Base-by-base conservation (phyloP, 1,284 basidiomycete species). In the Termitomyces sp. region DNA sequence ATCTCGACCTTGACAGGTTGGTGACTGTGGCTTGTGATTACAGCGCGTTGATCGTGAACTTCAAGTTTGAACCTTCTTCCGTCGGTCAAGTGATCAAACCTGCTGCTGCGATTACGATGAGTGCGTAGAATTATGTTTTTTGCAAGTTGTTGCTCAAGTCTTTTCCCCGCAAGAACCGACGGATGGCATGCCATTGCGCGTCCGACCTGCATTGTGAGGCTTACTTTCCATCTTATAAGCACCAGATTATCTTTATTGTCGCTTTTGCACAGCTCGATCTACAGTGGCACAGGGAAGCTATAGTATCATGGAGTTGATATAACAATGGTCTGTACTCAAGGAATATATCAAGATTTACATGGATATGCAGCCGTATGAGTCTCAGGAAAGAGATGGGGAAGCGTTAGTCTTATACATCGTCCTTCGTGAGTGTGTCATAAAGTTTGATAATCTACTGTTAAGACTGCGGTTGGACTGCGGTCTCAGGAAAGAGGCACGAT, bases 21-120 rank as follows among this genome's bases (percentile, higher is more conserved):
- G 7, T n/a, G 1, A 46, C 17, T 42, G 34, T 24, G 34, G 13
- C 15, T 39, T 21, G 19, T 41, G 31, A 31, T 30, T 12, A 33
- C 15, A 74, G 73, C 2, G 66, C 70, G 7, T 59, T 78, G 17
- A 69, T 78, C 43, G 65, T 67, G 2, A 70, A 74, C 53, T 78
- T 77, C 46, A 69, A 72, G 45, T 77, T 79, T 56, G 66, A 67
- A 46, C 73, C 72, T n/a, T 67, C 72, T 26, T 73, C 71, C 59
- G 64, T 64, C 31, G 75, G 72, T 13, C 76, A 78, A 54, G 64
- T 67, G 9, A 68, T 72, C 5, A 67, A 71, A n/a, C 73, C 74
- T 36, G 71, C 71, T 13, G 71, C 74, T 17, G 75, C 74, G 28
- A 65, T 77, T 17, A 77, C 76, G 1, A 77, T 76, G 74, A 77